Base-by-base conservation (phyloP, 768 basidiomycete genomes). In the Tulasnella sp. region DNA sequence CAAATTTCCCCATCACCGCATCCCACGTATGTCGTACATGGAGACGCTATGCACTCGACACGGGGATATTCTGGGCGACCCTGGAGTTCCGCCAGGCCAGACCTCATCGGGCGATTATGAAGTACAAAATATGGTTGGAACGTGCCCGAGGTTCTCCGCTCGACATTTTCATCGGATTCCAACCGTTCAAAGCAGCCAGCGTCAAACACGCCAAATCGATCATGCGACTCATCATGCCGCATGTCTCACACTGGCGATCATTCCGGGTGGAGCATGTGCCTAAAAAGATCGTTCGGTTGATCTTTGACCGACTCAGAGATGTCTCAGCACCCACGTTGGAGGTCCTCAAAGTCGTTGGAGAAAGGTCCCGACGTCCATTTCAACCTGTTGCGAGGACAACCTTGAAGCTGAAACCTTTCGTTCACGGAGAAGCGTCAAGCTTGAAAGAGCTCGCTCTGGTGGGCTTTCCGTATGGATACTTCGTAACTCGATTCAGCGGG, bases 301-400 rank as follows among this genome's bases (percentile, higher is more conserved):
- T 91, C 90, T 3, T 89, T 90, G 38, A 91, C 90, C 0, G 81
- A 86, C 2, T 89, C 94, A 42, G 83, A 84, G 24, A 90, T 86
- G 0, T 83, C 86, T 1, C 88, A 90, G 62, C 62, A 12, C 16
- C 93, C 94, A 68, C 8, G 4, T 84, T 95, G 40, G 92, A 96
- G 34, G 90, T 93, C 34, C 86, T 94, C 81, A 90, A 89, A 2
- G 88, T 91, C 5, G 84, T 85, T 0, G 84, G 87, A 2, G 90
- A 90, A 24, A 0, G 84, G 95, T 42, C 82, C 96, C 1, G 27
- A 6, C 27, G n/a, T 31, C 2, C 8, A 8, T 34, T 18, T 14
- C n/a, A n/a, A 31, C 4, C 1, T 10, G 8, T 5, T 1, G 1
- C 27, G 24, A 21, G 31, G 62, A 5, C 27, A 12, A 68, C 7